These are phyloP conservation scores for Tuber brumale DNA, from an alignment of 495 filamentous ascomycete genomes.

Conservation along the genomic window DNA sequence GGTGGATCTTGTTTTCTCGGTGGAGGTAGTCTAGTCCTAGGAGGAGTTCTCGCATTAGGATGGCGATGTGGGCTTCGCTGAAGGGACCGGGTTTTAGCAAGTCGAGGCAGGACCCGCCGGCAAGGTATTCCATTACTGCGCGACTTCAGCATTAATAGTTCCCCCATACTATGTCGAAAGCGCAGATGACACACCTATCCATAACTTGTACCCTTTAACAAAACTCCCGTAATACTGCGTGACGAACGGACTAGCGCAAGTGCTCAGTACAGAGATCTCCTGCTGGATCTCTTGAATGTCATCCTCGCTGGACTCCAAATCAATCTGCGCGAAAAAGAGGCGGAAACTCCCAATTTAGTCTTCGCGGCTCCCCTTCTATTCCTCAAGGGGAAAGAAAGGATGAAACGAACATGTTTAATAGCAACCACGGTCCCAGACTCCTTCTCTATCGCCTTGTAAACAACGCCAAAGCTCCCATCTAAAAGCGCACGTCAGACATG, in stretches of 20 bases:
- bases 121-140: slow-evolving; percentile 42
- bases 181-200: slow-evolving; percentile 57
- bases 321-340: slow-evolving; percentile 64
- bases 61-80: slow-evolving; percentile 85
- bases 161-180: not conserved
- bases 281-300: slow-evolving; percentile 99
- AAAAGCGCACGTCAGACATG: slow-evolving; percentile 2
- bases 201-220: slow-evolving; percentile 87
- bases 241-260: slow-evolving; percentile 86
- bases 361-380: not conserved
- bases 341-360: not conserved
- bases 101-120: slow-evolving; percentile 41
- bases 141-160: slow-evolving; percentile 2
- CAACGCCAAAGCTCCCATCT: slow-evolving; percentile 90
- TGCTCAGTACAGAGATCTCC: slow-evolving; percentile 92
- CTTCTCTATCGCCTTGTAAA: slow-evolving; percentile 65
- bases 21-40: slow-evolving; percentile 90
- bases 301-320: slow-evolving; percentile 96
- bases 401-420: slow-evolving; percentile 37
- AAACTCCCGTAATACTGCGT: slow-evolving; percentile 96
- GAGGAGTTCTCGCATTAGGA: slow-evolving; percentile 84
- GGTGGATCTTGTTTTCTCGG: slow-evolving; percentile 86
- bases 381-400: not conserved
- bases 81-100: slow-evolving; percentile 73
- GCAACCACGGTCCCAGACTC: slow-evolving; percentile 40